phyloP scores from a whole-genome alignment of 257 asterid species.

The Striga asiatica region DNA sequence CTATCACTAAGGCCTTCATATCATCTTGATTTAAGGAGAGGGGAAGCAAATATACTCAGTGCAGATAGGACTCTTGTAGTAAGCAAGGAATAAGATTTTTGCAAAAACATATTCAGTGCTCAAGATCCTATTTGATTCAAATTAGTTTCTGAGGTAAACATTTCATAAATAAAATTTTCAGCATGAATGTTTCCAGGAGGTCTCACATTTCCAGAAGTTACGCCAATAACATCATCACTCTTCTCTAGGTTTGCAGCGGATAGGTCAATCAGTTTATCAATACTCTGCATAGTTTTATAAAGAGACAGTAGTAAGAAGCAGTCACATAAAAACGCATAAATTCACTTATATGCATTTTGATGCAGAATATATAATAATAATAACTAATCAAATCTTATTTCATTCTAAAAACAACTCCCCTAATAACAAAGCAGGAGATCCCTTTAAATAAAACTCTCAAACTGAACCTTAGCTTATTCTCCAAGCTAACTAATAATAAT shows the following conservation, averaged over 20 bases:
- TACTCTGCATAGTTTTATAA: slow-evolving; percentile 44
- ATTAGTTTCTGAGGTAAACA: slow-evolving; percentile 2
- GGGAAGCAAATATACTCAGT: slow-evolving; percentile 8
- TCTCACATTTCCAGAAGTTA: slow-evolving; percentile 31
- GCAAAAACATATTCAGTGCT: not conserved
- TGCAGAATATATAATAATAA: no score
- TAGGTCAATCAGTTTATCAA: slow-evolving; percentile 58
- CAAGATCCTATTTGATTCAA: not conserved
- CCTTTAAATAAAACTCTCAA: no score
- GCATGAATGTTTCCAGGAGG: slow-evolving; percentile 3
- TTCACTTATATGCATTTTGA: no score
- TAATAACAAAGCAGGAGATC: no score
- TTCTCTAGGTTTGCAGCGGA: slow-evolving; percentile 49
- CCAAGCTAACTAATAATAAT: no score
- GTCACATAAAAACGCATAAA: no score
- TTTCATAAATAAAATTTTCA: not conserved
- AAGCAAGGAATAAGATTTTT: not conserved
- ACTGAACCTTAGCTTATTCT: no score
- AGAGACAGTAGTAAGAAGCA: slow-evolving; percentile 15
- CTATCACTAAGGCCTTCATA: not conserved
- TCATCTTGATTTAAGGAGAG: not conserved
- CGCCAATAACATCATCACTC: slow-evolving; percentile 44
- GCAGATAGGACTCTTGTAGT: not conserved
- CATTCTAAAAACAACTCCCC: no score
- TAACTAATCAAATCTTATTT: no score